Percentiles rank a stretch among this genome's conserved stretches.
These are phyloP conservation scores for Elongisporangium senticosum DNA, from an alignment of 352 stramenopile genomes.

Conservation along the genomic window DNA sequence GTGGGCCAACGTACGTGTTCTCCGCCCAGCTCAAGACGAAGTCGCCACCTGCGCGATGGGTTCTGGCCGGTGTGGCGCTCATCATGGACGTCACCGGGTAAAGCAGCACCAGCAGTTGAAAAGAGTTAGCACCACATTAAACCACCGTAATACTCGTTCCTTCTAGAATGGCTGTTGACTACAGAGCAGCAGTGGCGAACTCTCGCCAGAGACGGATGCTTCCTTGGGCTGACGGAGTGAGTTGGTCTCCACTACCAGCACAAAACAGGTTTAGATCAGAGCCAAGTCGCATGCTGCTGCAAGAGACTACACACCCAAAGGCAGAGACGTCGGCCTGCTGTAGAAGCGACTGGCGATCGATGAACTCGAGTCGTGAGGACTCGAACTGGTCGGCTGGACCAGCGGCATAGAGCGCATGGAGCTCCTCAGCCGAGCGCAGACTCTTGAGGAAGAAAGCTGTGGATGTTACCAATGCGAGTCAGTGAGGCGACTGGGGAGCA, in stretches of 20 bases:
- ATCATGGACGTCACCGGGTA: slow-evolving; percentile 91
- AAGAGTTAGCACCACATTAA: slow-evolving; percentile 8
- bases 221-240: slow-evolving; percentile 44
- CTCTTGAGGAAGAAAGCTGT: slow-evolving; percentile 61
- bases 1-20: slow-evolving; percentile 97
- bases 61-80: slow-evolving; percentile 93
- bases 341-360: slow-evolving; percentile 32
- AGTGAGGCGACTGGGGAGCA: neutral
- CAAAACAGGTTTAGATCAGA: neutral
- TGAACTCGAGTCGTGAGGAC: slow-evolving; percentile 44
- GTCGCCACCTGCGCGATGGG: slow-evolving; percentile 90
- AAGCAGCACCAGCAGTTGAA: neutral
- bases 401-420: slow-evolving; percentile 32
- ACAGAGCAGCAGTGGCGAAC: slow-evolving; percentile 12
- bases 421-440: slow-evolving; percentile 20
- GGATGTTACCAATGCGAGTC: neutral
- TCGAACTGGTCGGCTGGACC: slow-evolving; percentile 54
- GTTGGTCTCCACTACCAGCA: slow-evolving; percentile 16
- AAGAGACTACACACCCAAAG: neutral
- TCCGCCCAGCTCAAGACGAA: slow-evolving; percentile 98
- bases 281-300: neutral
- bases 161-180: neutral
- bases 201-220: slow-evolving; percentile 39
- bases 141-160: slow-evolving; percentile 4
- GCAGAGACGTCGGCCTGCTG: slow-evolving; percentile 1